phyloP scores from a whole-genome alignment of 805 yeast species.

The Barnettozyma pratensis region DNA sequence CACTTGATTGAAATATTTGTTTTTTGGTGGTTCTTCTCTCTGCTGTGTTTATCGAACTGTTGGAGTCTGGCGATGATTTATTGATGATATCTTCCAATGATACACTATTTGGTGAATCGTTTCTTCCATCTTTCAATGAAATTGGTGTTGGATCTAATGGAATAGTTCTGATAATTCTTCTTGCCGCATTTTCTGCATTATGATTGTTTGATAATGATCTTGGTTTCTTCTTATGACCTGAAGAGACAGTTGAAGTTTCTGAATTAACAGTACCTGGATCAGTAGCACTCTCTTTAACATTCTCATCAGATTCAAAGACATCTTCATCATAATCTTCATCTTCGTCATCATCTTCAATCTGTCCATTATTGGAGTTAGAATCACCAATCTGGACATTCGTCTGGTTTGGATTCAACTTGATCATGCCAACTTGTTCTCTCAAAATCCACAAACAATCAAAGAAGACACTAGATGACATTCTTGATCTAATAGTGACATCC shows the following conservation, averaged over 20 bases:
- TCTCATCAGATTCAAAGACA: conserved; percentile 9
- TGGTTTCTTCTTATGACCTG: conserved; percentile 30
- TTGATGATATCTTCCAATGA: conserved; percentile 18
- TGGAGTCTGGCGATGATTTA: conserved; percentile 17
- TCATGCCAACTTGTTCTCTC: conserved; percentile 85
- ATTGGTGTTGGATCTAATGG: conserved; percentile 85
- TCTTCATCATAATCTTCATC: conserved; percentile 18
- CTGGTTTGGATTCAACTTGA: conserved; percentile 40
- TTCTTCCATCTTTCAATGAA: conserved; percentile 16
- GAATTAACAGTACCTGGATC: conserved; percentile 32
- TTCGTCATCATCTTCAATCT: conserved; percentile 12
- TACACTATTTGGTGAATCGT: conserved; percentile 9
- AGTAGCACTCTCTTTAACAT: conserved; percentile 10
- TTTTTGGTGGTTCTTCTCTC: not conserved
- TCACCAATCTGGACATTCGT: conserved; percentile 12
- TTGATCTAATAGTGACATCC: conserved; percentile 59
- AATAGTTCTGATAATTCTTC: conserved; percentile 69
- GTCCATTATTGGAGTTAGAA: conserved; percentile 21
- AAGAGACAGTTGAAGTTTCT: conserved; percentile 27
- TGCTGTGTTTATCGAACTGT: too few species aligned
- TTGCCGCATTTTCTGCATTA: conserved; percentile 67
- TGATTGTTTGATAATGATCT: conserved; percentile 49
- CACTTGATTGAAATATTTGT: not conserved
- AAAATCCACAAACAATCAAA: conserved; percentile 86
- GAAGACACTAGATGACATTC: conserved; percentile 90